Evolutionary conservation across 805 yeast species (phyloP).

Genomic region (Maudiozyma saulgeensis): DNA sequence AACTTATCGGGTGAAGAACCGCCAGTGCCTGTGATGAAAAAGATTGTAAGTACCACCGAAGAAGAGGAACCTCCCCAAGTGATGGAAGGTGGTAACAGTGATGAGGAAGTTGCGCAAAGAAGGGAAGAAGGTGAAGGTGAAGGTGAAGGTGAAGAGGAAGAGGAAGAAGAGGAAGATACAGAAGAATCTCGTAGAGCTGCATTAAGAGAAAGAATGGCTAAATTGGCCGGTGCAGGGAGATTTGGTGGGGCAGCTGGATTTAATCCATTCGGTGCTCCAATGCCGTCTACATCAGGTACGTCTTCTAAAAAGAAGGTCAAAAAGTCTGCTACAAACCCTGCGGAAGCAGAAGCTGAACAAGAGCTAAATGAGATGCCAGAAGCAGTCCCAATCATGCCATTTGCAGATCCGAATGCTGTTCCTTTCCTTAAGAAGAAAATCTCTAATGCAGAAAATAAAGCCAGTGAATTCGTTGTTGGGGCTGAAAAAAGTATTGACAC

Average conservation of each 20-base stretch:
- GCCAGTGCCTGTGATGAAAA: neutral
- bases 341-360: slow-evolving; percentile 11
- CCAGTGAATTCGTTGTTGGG: neutral
- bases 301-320: slow-evolving; percentile 20
- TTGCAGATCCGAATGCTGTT: slow-evolving; percentile 33
- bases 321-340: slow-evolving; percentile 3
- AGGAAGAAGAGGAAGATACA: slow-evolving; percentile 55
- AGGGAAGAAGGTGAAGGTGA: slow-evolving; percentile 18
- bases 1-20: neutral
- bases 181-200: slow-evolving; percentile 70
- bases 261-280: slow-evolving; percentile 34
- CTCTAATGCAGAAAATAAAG: slow-evolving; percentile 2
- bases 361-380: slow-evolving; percentile 16
- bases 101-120: neutral
- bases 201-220: slow-evolving; percentile 92
- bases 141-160: slow-evolving; percentile 40
- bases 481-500: neutral
- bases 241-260: slow-evolving; percentile 43
- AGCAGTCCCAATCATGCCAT: slow-evolving; percentile 48
- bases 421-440: slow-evolving; percentile 16
- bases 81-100: neutral
- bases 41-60: neutral
- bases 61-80: neutral
- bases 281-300: slow-evolving; percentile 12
- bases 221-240: slow-evolving; percentile 75